Conservation (phyloP, 805 yeast species). For the Brettanomyces naardenensis region DNA sequence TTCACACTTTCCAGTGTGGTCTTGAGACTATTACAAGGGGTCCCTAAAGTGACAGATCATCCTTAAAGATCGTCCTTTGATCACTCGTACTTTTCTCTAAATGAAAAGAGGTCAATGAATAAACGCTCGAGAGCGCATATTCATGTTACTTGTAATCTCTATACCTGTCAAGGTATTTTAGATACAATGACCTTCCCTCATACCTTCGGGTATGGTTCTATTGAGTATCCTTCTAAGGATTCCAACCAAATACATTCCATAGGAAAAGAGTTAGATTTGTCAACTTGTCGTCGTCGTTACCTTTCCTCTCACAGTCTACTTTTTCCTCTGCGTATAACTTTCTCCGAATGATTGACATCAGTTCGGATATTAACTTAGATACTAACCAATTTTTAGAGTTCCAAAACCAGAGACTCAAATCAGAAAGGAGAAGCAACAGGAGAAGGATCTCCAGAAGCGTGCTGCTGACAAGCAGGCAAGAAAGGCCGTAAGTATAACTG, state of each 20-base stretch:
- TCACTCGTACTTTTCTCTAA: slow-evolving; percentile 28
- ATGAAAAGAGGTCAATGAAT: slow-evolving; percentile 15
- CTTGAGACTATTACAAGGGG: slow-evolving; percentile 28
- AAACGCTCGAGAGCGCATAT: too few species aligned
- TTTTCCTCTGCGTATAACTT: slow-evolving; percentile 26
- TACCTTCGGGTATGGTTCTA: slow-evolving; percentile 1
- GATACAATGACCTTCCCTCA: slow-evolving; percentile 1
- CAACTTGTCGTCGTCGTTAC: neutral
- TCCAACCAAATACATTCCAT: slow-evolving; percentile 26
- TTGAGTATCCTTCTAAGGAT: slow-evolving; percentile 4
- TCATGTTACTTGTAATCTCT: slow-evolving; percentile 1
- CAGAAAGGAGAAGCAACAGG: slow-evolving; percentile 74
- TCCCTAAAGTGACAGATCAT: too few species aligned
- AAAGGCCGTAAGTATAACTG: slow-evolving; percentile 64
- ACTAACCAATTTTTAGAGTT: slow-evolving; percentile 31
- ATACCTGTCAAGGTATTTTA: too few species aligned
- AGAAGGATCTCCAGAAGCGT: slow-evolving; percentile 68
- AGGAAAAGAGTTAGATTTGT: slow-evolving; percentile 15
- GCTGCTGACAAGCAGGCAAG: slow-evolving; percentile 75
- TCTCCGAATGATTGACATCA: slow-evolving; percentile 21
- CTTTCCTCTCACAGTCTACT: slow-evolving; percentile 11
- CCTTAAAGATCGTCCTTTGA: too few species aligned
- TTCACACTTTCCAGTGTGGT: slow-evolving; percentile 14
- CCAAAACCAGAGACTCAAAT: slow-evolving; percentile 75
- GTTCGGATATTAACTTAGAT: slow-evolving; percentile 6